A percentile compares a stretch with the other conserved stretches of the same genome.
Conservation (phyloP, 2,329 filamentous ascomycete genomes). For the Fusarium cyanostomum region DNA sequence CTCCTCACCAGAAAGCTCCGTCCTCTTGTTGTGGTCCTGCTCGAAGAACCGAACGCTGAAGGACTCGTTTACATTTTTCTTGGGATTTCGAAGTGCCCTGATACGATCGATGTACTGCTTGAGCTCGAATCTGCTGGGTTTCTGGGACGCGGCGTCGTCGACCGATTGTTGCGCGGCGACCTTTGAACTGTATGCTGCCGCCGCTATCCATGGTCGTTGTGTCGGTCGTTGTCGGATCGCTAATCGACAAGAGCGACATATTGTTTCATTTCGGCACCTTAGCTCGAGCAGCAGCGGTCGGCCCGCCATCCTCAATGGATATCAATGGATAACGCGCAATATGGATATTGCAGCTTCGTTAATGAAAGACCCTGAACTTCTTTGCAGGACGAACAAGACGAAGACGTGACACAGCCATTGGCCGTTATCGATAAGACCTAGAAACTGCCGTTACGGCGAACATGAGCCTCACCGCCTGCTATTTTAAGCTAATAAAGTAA, state of each 20-base stretch:
- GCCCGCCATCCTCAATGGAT: slow-evolving; percentile 47
- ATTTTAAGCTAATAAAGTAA: neutral
- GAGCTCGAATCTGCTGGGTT: slow-evolving; percentile 42
- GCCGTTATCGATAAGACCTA: slow-evolving; percentile 48
- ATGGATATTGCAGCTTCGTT: slow-evolving; percentile 11
- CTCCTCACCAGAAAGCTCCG: slow-evolving; percentile 51
- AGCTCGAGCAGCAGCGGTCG: slow-evolving; percentile 50
- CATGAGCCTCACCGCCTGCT: slow-evolving; percentile 46
- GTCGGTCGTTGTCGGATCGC: slow-evolving; percentile 42
- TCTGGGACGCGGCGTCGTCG: slow-evolving; percentile 32
- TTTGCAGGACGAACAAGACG: slow-evolving; percentile 11
- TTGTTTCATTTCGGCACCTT: slow-evolving; percentile 46
- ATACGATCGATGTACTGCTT: slow-evolving; percentile 44
- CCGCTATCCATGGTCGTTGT: slow-evolving; percentile 41
- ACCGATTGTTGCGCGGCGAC: slow-evolving; percentile 25
- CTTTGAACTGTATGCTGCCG: slow-evolving; percentile 47
- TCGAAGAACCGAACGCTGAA: slow-evolving; percentile 60
- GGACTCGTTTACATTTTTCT: slow-evolving; percentile 24
- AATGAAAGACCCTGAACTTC: slow-evolving; percentile 36
- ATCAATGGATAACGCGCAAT: slow-evolving; percentile 23
- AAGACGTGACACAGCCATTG: slow-evolving; percentile 4
- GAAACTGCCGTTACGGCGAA: slow-evolving; percentile 20
- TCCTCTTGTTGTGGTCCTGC: slow-evolving; percentile 51
- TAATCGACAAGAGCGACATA: slow-evolving; percentile 52
- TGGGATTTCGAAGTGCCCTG: slow-evolving; percentile 36